Evolutionary conservation across 106 monocot genomes (phyloP).

Genomic region (Allium cepa): DNA sequence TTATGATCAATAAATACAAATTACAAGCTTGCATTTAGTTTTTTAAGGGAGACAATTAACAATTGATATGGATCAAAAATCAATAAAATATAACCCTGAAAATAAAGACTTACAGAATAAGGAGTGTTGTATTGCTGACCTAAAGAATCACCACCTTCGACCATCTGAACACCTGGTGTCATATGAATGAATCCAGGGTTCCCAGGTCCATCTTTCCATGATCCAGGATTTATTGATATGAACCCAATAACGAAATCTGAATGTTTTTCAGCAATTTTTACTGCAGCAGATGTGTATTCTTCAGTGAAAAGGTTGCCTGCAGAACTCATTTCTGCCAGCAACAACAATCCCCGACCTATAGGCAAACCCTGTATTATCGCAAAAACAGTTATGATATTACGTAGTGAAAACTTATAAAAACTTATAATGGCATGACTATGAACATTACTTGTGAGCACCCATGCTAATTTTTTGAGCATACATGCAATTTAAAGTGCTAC

Average conservation of each 20-base stretch:
- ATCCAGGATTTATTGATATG: conserved; percentile 95
- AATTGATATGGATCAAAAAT: neutral
- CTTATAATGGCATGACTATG: neutral
- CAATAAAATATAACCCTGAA: neutral
- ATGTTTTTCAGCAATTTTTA: conserved; percentile 92
- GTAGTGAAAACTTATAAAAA: neutral
- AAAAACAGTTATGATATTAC: too few relatives aligned
- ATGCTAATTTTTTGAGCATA: neutral
- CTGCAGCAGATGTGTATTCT: conserved; percentile 89
- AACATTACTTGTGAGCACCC: neutral
- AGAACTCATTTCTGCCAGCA: conserved; percentile 99
- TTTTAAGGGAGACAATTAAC: neutral
- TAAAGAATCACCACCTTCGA: conserved; percentile 81
- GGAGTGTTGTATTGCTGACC: conserved; percentile 99
- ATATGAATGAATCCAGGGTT: conserved; percentile 84
- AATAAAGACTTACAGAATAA: conserved; percentile 62
- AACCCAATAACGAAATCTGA: conserved; percentile 98
- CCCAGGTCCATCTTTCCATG: conserved; percentile 55
- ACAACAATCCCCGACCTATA: conserved; percentile 59
- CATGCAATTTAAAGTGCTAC: neutral
- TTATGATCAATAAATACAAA: too few relatives aligned
- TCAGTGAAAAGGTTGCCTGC: conserved; percentile 82
- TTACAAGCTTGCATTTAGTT: too few relatives aligned
- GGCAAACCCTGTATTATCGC: conserved; percentile 57
- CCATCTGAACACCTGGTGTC: conserved; percentile 97